Base-by-base conservation (phyloP, 1,284 basidiomycete species). In the Puccinia triticina region DNA sequence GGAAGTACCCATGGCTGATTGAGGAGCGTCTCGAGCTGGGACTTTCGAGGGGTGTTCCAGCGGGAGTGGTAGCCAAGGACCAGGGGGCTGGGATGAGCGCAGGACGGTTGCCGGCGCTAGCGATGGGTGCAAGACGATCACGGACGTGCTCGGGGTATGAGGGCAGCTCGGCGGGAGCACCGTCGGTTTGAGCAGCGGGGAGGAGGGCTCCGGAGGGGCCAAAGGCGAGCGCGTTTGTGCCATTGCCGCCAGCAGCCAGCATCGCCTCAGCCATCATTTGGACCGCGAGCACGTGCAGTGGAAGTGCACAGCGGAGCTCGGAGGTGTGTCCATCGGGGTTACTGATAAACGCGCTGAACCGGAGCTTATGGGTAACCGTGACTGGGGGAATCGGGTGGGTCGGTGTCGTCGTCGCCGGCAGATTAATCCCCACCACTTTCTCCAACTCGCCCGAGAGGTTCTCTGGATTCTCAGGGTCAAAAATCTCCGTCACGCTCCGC, bases 231-330 rank as follows among this genome's bases (percentile, higher is more conserved):
- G 69, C 46, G 37, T 72, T 72, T 43, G 92, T 90, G 34, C 94
- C 90, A 0, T 94, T 94, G 14, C 89, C 89, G 34, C 91, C 89
- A 7, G 93, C 92, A 37, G 91, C 90, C 0, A 90, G 88, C 61
- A 91, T 89, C 0, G 93, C 92, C 86, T 96, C 94, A 23, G 92
- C 89, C 12, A 93, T 89, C 0, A 95, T 88, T 12, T 90, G 88
- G 83, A 90, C 85, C 84, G 95, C 92, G 34, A 97, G 91, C 59
- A 97, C 89, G 85, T 93, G 91, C 53, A 98, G 88, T 0, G 95
- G 95, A 0, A 97, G 89, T 0, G 94, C 95, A 86, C 95, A 97
- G 11, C 95, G 91, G 29, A 98, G 89, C 87, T 96, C 94, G 2
- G 94, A 95, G 0, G 92, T 92, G 83, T 86, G 86, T 2, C 86